Evolutionary conservation across 2,329 filamentous ascomycete genomes (phyloP).

Genomic region (Leptographium lundbergii): DNA sequence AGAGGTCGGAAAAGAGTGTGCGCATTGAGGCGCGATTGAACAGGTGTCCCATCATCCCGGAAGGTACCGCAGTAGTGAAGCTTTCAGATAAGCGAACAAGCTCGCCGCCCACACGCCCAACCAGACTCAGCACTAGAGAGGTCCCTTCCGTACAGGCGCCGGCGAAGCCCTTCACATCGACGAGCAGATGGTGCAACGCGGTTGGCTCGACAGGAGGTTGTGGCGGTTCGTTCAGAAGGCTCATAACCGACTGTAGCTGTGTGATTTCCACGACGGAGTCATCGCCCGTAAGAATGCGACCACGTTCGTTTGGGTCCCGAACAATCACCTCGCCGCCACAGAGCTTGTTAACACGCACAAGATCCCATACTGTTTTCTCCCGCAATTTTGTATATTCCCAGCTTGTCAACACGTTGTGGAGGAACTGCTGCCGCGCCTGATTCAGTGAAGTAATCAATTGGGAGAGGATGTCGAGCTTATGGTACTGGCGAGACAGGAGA

Average conservation of each 20-base stretch:
- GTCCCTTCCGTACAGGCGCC: constrained; percentile 65
- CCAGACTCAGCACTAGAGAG: constrained; percentile 66
- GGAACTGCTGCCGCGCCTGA: constrained; percentile 71
- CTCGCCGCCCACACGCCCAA: constrained; percentile 52
- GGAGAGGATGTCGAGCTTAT: constrained; percentile 67
- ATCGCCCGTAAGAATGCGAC: constrained; percentile 77
- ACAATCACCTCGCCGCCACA: constrained; percentile 92
- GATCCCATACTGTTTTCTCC: constrained; percentile 88
- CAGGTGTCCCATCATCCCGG: constrained; percentile 55
- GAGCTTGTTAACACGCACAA: constrained; percentile 89
- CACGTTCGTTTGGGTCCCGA: constrained; percentile 69
- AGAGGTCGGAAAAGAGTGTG: constrained; percentile 80
- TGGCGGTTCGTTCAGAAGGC: constrained; percentile 74
- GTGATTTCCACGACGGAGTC: constrained; percentile 90
- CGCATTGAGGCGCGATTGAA: constrained; percentile 57
- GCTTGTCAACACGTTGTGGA: constrained; percentile 85
- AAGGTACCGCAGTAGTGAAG: constrained; percentile 65
- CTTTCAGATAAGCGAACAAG: constrained; percentile 67
- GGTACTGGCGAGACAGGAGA: constrained; percentile 71
- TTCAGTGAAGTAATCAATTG: constrained; percentile 73
- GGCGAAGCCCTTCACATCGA: constrained; percentile 73
- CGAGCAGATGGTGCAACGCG: constrained; percentile 65
- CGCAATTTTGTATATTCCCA: constrained; percentile 71
- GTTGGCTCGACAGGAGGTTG: constrained; percentile 53
- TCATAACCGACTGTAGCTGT: constrained; percentile 90